phyloP scores from a whole-genome alignment of 2,329 filamentous ascomycete species.

The Penicillium olsonii region DNA sequence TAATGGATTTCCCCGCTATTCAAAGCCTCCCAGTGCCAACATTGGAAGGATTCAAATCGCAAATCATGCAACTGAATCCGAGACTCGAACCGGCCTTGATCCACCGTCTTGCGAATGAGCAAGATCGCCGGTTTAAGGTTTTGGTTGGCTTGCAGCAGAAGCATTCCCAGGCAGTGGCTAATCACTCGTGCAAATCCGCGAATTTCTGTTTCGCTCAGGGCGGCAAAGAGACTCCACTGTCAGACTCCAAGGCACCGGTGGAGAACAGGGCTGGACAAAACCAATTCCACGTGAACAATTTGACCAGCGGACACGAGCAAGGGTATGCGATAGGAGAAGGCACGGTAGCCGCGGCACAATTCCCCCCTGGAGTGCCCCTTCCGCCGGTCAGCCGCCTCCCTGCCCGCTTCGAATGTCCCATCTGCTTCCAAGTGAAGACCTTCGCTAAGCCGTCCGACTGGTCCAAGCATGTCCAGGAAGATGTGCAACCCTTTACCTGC shows the following conservation, averaged over 20 bases:
- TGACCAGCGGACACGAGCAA: conserved; percentile 63
- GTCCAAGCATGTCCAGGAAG: conserved; percentile 95
- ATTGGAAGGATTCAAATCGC: conserved; percentile 72
- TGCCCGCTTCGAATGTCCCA: conserved; percentile 83
- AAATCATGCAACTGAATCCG: conserved; percentile 75
- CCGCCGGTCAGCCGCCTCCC: conserved; percentile 76
- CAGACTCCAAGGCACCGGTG: conserved; percentile 54
- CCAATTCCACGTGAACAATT: conserved; percentile 57
- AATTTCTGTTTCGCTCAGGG: conserved; percentile 66
- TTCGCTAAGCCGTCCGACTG: conserved; percentile 92
- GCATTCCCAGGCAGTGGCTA: conserved; percentile 58
- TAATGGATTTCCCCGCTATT: conserved; percentile 62
- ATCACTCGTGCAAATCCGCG: conserved; percentile 61
- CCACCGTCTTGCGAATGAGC: conserved; percentile 79
- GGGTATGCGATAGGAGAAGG: conserved; percentile 68
- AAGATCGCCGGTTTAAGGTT: conserved; percentile 75
- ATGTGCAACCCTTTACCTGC: conserved; percentile 90
- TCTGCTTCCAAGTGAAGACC: conserved; percentile 83
- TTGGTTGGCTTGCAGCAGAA: conserved; percentile 70
- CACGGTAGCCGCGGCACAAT: conserved; percentile 69
- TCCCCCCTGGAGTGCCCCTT: conserved; percentile 77
- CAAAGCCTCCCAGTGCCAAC: conserved; percentile 72
- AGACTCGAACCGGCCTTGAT: conserved; percentile 67
- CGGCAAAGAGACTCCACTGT: conserved; percentile 64
- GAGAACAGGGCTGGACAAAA: conserved; percentile 59